Base-by-base conservation (phyloP, 2,329 filamentous ascomycete species). In the Colletotrichum shisoi region DNA sequence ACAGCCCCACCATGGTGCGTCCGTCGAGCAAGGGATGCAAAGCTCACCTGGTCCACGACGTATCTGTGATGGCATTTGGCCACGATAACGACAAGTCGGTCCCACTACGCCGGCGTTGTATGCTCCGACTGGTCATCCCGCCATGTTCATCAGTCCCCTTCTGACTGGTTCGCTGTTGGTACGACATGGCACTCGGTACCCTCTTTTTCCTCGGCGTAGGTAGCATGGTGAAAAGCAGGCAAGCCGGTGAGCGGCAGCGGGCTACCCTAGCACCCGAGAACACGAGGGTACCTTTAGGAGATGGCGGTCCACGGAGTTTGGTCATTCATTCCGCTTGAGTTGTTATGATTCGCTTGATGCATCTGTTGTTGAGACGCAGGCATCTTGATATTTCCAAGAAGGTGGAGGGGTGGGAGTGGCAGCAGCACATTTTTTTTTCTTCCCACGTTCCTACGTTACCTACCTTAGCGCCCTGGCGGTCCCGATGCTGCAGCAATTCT, bases 1-100 rank as follows among this genome's bases (percentile, higher is more conserved):
- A 21, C 42, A 45, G 45, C 53, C 27, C 64, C 64, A 67, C 64
- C 53, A 42, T 34, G 37, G 42, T 67, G 64, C 64, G 24, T 67
- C 40, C 44, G 24, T 67, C 40, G 42, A 48, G 61, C 60, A 27
- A n/a, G 48, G 12, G 24, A 67, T 67, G 64, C 60, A 62, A 58
- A 59, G 64, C 19, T 64, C 37, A 31, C 21, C 52, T 19, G 64
- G 61, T 21, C 46, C 60, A 64, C 64, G 64, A 64, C 64, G 64
- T 67, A 59, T 67, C 17, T 49, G 54, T 67, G 64, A 67, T 67
- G 64, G 61, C 61, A 64, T 64, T 67, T 57, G 57, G 60, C 40
- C 39, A 54, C 61, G 61, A 64, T 67, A 67, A 59, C 64, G 53
- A 67, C 48, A 64, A 51, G 42, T 24, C 48, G 61, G 65, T 49